A percentile compares a stretch with the other conserved stretches of the same genome.
Conservation (phyloP, 78 protist species). For the Dictyostelium citrinum region DNA sequence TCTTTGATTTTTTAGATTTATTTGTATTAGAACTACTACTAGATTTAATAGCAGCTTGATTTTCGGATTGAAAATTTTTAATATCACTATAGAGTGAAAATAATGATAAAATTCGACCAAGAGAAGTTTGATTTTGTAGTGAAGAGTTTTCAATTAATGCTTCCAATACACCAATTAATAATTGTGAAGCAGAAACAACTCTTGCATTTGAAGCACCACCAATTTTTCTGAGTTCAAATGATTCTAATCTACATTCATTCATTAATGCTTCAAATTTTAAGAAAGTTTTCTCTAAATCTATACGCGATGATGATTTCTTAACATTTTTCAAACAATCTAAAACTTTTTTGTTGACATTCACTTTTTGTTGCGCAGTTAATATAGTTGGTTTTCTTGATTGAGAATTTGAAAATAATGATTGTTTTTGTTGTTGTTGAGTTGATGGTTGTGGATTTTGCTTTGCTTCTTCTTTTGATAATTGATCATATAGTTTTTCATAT, state of each 20-base stretch:
- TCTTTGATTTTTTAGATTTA: neutral
- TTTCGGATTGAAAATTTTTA: neutral
- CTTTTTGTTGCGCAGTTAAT: neutral
- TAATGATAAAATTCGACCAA: neutral
- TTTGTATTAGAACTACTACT: no score
- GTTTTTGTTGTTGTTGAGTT: neutral
- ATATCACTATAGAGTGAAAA: neutral
- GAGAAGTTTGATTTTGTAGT: neutral
- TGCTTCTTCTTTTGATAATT: neutral
- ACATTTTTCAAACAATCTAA: neutral
- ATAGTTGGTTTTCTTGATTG: neutral
- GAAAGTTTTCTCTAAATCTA: neutral
- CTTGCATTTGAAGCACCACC: neutral
- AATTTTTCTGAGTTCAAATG: neutral
- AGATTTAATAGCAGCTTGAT: neutral
- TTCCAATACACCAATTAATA: constrained; percentile 36
- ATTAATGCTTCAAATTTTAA: neutral
- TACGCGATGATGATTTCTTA: neutral
- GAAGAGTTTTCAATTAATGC: constrained; percentile 31
- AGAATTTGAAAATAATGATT: neutral
- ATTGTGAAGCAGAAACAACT: neutral
- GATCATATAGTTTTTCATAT: neutral
- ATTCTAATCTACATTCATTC: neutral
- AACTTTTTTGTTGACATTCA: neutral
- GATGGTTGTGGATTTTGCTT: neutral